Evolutionary conservation across 768 basidiomycete genomes (phyloP), one percentile per base, ranked within the genome.

Genomic region (Holtermanniella nyarrowii): DNA sequence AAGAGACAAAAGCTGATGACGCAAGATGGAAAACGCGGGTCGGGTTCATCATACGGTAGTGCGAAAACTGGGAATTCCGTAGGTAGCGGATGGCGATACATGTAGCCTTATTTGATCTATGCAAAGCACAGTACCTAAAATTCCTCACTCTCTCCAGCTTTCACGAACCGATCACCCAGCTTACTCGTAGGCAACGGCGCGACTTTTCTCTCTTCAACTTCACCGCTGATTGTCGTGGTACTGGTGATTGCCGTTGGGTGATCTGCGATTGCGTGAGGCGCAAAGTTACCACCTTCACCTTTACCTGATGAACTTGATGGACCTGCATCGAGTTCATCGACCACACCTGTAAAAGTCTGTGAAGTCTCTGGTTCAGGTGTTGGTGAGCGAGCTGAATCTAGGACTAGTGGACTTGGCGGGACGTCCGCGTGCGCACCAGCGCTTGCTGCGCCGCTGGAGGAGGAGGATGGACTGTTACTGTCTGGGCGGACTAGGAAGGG

Each of bases 261-360:
- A 24, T 69, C 70, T 22, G 60, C 57, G 64, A 71, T 66, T 11
- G 62, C 70, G 44, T 71, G 70, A 11, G 62, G 60, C 5, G 62
- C 59, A 62, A 71, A 66, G 25, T 57, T 67, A 1, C 68, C 68
- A 3, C 61, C 57, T 53, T 70, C 65, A 10, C 70, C 67, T 5
- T 60, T 59, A 5, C 69, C 65, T 4, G 56, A 45, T 26, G 50
- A 42, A 24, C 43, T 40, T 7, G 65, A 39, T 1, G 68, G 67
- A 16, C 72, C 72, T 0, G 70, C 65, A 53, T 73, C 72, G 41
- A 73, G 57, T 44, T 73, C 72, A 48, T 73, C 72, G 10, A 73
- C 72, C 49, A 64, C 46, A 13, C 70, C 70, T 1, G 66, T 58
- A 49, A 65, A 71, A n/a, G 55, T 25, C 22, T 31, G 16, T n/a